Conservation (phyloP, 495 filamentous ascomycete species). For the Jackrogersella multiformis region DNA sequence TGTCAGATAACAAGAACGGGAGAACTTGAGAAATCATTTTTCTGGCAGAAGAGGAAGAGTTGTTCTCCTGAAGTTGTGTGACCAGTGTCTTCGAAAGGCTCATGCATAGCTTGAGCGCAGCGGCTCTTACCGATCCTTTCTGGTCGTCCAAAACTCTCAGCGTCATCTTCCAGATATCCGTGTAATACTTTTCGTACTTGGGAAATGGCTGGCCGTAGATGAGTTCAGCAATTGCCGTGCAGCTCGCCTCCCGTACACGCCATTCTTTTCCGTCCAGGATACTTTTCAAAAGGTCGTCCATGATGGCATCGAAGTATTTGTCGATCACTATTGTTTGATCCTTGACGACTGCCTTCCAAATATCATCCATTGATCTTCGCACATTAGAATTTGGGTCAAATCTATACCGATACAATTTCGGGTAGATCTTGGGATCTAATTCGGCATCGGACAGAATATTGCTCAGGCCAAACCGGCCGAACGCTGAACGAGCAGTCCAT, state of each 20-base stretch:
- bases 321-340: slow-evolving; percentile 78
- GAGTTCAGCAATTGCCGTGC: slow-evolving; percentile 87
- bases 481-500: slow-evolving; percentile 94
- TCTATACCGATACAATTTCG: slow-evolving; percentile 90
- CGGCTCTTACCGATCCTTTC: slow-evolving; percentile 84
- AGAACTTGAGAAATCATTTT: slow-evolving; percentile 84
- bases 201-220: slow-evolving; percentile 76
- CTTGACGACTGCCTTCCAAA: slow-evolving; percentile 92
- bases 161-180: slow-evolving; percentile 80
- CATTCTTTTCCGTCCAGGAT: slow-evolving; percentile 86
- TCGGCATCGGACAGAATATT: slow-evolving; percentile 89
- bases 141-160: slow-evolving; percentile 94
- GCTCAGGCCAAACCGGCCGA: slow-evolving; percentile 91
- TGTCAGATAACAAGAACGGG: slow-evolving; percentile 89
- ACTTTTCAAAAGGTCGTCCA: slow-evolving; percentile 83
- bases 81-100: slow-evolving; percentile 83
- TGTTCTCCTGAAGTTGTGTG: slow-evolving; percentile 82
- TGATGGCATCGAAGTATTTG: slow-evolving; percentile 81
- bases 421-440: slow-evolving; percentile 91
- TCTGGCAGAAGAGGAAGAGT: slow-evolving; percentile 72
- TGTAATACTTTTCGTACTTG: slow-evolving; percentile 83
- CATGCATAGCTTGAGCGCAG: slow-evolving; percentile 83
- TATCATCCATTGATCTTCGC: slow-evolving; percentile 93
- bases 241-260: slow-evolving; percentile 90
- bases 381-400: slow-evolving; percentile 96